phyloP scores from a whole-genome alignment of 805 yeast genomes.

The Candida vartiovaarae region DNA sequence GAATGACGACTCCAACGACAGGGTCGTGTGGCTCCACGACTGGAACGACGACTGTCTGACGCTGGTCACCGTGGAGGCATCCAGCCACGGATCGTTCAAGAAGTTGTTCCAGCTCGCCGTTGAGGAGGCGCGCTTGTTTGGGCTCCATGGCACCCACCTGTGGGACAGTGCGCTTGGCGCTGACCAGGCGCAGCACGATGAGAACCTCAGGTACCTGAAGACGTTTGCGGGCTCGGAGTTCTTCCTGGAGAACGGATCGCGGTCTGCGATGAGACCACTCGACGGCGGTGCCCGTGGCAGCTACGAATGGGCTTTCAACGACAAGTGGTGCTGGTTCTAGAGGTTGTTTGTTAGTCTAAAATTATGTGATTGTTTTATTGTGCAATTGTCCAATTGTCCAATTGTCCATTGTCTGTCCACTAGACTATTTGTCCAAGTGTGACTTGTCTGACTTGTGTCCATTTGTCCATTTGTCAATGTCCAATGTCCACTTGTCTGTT shows the following conservation, averaged over 20 bases:
- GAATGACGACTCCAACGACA: slow-evolving; percentile 22
- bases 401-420: too few species aligned
- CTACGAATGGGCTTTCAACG: slow-evolving; percentile 35
- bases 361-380: too few species aligned
- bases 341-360: too few species aligned
- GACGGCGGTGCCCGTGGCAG: slow-evolving; percentile 12
- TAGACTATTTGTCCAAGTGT: too few species aligned
- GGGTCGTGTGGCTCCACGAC: slow-evolving; percentile 39
- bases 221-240: slow-evolving; percentile 13
- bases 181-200: not conserved
- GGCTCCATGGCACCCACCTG: slow-evolving; percentile 24
- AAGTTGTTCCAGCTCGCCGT: slow-evolving; percentile 27
- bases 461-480: too few species aligned
- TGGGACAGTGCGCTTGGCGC: slow-evolving; percentile 32
- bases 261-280: slow-evolving; percentile 34
- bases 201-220: slow-evolving; percentile 7
- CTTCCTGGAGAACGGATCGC: slow-evolving; percentile 27
- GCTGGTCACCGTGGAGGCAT: slow-evolving; percentile 15
- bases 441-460: too few species aligned
- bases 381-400: too few species aligned
- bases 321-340: slow-evolving; percentile 45
- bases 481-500: too few species aligned
- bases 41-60: slow-evolving; percentile 28
- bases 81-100: slow-evolving; percentile 18
- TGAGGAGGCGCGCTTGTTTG: slow-evolving; percentile 26